Conservation (phyloP, 805 yeast genomes). For the Candida hungchunana region DNA sequence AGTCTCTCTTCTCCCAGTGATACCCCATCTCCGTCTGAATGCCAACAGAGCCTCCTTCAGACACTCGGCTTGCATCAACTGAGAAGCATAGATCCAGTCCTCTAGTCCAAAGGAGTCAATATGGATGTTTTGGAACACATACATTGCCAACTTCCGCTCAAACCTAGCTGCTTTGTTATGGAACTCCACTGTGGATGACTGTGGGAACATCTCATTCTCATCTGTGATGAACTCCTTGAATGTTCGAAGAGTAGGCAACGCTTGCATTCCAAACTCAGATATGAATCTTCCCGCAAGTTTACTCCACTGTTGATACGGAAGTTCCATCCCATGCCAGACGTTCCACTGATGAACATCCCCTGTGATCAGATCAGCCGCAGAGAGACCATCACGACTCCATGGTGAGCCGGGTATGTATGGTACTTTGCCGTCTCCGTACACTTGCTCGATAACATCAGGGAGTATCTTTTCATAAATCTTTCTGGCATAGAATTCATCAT, state of each 20-base stretch:
- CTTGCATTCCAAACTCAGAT: conserved; percentile 53
- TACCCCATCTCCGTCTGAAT: conserved; percentile 46
- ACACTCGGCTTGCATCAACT: conserved; percentile 49
- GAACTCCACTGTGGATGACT: conserved; percentile 38
- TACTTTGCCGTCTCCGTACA: conserved; percentile 41
- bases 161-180: conserved; percentile 49
- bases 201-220: conserved; percentile 37
- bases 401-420: conserved; percentile 43
- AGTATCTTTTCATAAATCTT: conserved; percentile 15
- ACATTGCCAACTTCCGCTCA: conserved; percentile 41
- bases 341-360: conserved; percentile 57
- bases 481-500: conserved; percentile 16
- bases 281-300: conserved; percentile 45
- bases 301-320: conserved; percentile 45
- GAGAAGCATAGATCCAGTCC: conserved; percentile 48
- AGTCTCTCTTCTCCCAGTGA: conserved; percentile 30
- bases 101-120: conserved; percentile 33
- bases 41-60: conserved; percentile 41
- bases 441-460: conserved; percentile 43
- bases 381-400: conserved; percentile 39
- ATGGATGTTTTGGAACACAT: conserved; percentile 41
- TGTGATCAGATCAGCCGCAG: conserved; percentile 33
- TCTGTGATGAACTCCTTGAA: conserved; percentile 35
- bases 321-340: conserved; percentile 52
- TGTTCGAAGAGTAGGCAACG: conserved; percentile 38